Base-by-base conservation (phyloP, 257 asterid genomes). In the Ligustrum vulgare region DNA sequence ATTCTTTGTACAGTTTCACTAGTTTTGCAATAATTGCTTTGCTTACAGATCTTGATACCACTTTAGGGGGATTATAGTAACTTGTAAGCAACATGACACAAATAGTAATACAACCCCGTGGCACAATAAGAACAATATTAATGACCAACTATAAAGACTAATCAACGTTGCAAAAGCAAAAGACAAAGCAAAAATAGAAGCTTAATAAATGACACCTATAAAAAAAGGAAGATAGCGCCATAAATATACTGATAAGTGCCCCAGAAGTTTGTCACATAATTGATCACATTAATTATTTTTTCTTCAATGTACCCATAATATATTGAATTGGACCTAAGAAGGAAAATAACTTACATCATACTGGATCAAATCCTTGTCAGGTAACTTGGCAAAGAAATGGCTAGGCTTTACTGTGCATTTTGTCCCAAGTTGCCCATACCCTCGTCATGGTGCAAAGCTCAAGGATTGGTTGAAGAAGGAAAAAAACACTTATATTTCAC, bases 321-420 rank as follows among this genome's bases (percentile, higher is more conserved):
- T 36, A 67, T 76, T 69, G 31, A 69, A 64, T 63, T 36, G 71
- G 54, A 67, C 43, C 15, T 39, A 67, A 33, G 45, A 70, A 56
- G 75, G 64, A 79, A 51, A 51, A 1, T 7, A 76, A 67, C 96
- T 91, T 85, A 95, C 99, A 90, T 95, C 97, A 89, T 95, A 95
- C 72, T 95, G 98, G 80, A 85, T 91, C 80, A 95, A 84, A 80
- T 95, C 99, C 89, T 95, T 95, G 84, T 92, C 82, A 33, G 99
- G 98, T 75, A 95, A 80, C 78, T 92, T 96, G 37, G 96, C 96
- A 74, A 89, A 83, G 87, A 95, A 95, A 89, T 95, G 98, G 87
- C 92, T 95, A 67, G 99, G 98, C 87, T 95, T 95, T 36, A 95
- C 99, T 70, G 91, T 86, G 78, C 99, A 95, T 78, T 84, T 95